These are phyloP conservation scores for Hymenoscyphus linearis DNA, from an alignment of 2,329 filamentous ascomycete genomes.

Conservation along the genomic window DNA sequence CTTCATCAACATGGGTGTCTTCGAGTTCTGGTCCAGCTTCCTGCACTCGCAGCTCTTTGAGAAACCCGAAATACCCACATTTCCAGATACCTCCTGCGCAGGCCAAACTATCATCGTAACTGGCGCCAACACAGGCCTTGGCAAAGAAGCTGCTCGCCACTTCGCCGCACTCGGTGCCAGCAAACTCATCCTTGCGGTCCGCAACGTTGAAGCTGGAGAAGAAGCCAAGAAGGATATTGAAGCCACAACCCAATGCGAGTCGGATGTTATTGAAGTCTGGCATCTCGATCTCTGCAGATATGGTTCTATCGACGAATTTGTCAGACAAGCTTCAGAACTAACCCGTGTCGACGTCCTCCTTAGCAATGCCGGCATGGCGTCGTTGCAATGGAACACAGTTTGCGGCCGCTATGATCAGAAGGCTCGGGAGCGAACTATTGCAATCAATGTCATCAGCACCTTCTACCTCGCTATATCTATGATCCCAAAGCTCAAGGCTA, in stretches of 20 bases:
- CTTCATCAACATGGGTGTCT: background rate
- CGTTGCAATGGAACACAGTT: background rate
- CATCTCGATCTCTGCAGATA: conserved; percentile 14
- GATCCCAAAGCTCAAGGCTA: conserved; percentile 38
- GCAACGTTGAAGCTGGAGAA: conserved; percentile 37
- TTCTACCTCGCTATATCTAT: conserved; percentile 40
- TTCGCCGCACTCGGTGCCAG: conserved; percentile 30
- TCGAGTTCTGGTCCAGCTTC: background rate
- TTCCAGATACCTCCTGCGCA: conserved; percentile 11
- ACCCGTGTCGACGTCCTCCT: background rate
- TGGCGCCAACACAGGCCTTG: conserved; percentile 38
- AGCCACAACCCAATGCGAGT: conserved; percentile 23
- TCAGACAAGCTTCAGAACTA: background rate
- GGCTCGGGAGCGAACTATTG: conserved; percentile 31
- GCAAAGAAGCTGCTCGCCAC: conserved; percentile 35
- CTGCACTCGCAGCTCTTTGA: background rate
- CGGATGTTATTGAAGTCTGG: conserved; percentile 15
- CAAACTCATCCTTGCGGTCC: conserved; percentile 36
- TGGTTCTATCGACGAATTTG: conserved; percentile 13
- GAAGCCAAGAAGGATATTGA: conserved; percentile 25
- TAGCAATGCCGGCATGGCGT: background rate
- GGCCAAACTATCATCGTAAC: conserved; percentile 35
- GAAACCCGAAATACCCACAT: background rate
- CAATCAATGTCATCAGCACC: conserved; percentile 44
- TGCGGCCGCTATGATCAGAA: conserved; percentile 11